These are phyloP conservation scores for Fusarium illudens DNA, from an alignment of 2,329 filamentous ascomycete genomes.

Conservation along the genomic window DNA sequence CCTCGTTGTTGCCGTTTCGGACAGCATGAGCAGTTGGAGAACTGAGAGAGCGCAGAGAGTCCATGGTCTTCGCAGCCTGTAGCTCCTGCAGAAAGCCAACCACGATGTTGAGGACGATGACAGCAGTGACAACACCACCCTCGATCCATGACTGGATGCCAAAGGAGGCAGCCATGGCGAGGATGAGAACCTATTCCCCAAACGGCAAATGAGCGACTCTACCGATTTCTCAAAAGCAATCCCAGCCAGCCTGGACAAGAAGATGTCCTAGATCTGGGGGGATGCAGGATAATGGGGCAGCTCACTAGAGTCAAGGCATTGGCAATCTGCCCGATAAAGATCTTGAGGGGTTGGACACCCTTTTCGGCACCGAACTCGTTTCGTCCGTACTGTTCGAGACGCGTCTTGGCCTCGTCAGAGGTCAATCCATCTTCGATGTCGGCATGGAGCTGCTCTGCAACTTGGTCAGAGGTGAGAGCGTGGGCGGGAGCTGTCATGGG, in stretches of 20 bases:
- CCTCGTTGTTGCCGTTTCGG: slow-evolving; percentile 52
- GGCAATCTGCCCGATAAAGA: slow-evolving; percentile 70
- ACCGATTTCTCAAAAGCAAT: slow-evolving; percentile 10
- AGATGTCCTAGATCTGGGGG: not conserved
- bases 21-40: slow-evolving; percentile 56
- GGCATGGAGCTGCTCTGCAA: slow-evolving; percentile 25
- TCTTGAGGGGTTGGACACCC: slow-evolving; percentile 69
- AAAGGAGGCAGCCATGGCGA: slow-evolving; percentile 67
- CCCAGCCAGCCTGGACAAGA: not conserved
- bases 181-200: slow-evolving; percentile 57
- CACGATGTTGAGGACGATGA: slow-evolving; percentile 66
- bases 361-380: slow-evolving; percentile 70
- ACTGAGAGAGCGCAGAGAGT: slow-evolving; percentile 55
- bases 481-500: slow-evolving; percentile 39
- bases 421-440: slow-evolving; percentile 28
- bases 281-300: slow-evolving; percentile 8
- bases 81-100: slow-evolving; percentile 60
- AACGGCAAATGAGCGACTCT: slow-evolving; percentile 32
- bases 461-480: slow-evolving; percentile 26
- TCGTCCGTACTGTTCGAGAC: slow-evolving; percentile 64
- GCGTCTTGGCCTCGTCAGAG: slow-evolving; percentile 51
- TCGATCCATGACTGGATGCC: slow-evolving; percentile 68
- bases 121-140: slow-evolving; percentile 65
- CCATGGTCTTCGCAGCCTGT: slow-evolving; percentile 59
- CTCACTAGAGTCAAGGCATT: slow-evolving; percentile 74